Percentiles rank a stretch among this genome's conserved stretches.
phyloP scores from a whole-genome alignment of 352 stramenopile species.

The Hyphochytrium catenoides region DNA sequence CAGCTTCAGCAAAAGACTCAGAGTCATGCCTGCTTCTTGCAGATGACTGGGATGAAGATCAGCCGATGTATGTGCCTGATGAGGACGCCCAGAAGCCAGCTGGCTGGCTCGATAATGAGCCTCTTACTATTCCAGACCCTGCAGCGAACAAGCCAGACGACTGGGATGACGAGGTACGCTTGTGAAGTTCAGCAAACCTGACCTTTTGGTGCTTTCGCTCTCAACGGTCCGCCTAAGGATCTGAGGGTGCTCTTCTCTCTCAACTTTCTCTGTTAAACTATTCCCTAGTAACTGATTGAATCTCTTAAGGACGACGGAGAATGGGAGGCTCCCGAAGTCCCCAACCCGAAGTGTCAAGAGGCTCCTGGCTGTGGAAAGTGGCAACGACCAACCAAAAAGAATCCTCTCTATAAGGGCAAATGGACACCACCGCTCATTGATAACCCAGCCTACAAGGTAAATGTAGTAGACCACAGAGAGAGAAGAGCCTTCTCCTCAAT shows the following conservation, averaged over 20 bases:
- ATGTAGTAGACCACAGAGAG: too few relatives aligned
- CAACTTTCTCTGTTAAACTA: neutral
- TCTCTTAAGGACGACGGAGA: slow-evolving; percentile 44
- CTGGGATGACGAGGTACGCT: slow-evolving; percentile 86
- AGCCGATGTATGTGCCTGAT: slow-evolving; percentile 54
- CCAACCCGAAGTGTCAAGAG: slow-evolving; percentile 58
- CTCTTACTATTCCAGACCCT: slow-evolving; percentile 45
- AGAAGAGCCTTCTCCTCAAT: too few relatives aligned
- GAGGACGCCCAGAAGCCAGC: slow-evolving; percentile 53
- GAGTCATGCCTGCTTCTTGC: too few relatives aligned
- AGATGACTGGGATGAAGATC: slow-evolving; percentile 77
- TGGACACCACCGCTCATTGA: slow-evolving; percentile 64
- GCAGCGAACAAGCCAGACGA: slow-evolving; percentile 56
- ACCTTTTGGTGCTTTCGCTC: too few relatives aligned
- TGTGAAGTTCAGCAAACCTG: slow-evolving; percentile 5
- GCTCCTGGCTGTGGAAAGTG: slow-evolving; percentile 72
- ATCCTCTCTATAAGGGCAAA: slow-evolving; percentile 76
- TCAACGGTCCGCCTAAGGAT: neutral
- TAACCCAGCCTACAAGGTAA: slow-evolving; percentile 80
- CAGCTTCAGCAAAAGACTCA: too few relatives aligned
- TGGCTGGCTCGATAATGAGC: slow-evolving; percentile 68
- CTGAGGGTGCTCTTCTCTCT: slow-evolving; percentile 1
- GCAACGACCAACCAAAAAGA: slow-evolving; percentile 52
- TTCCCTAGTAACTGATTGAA: neutral
- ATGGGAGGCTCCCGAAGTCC: slow-evolving; percentile 59